Evolutionary conservation across 2,329 filamentous ascomycete genomes (phyloP), one percentile per base, ranked within the genome.

Genomic region (Plectosphaerella cucumerina): DNA sequence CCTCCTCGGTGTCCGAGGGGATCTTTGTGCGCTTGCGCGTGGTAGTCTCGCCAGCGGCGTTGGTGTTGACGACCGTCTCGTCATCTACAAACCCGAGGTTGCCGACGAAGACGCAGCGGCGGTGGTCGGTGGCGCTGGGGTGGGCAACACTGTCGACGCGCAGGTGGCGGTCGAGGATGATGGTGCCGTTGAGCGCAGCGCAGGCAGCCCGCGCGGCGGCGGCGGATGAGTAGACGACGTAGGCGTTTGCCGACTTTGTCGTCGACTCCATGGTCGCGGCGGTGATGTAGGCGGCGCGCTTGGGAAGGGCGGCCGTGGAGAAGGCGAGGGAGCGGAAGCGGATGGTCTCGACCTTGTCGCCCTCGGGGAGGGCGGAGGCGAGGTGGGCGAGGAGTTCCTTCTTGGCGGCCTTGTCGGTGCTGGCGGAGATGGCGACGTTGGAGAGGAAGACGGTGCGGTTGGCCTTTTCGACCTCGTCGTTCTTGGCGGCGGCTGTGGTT

Each of bases 61-160:
- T 82, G 17, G 83, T 81, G 48, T 81, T 81, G 20, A 88, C 70
- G 47, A 87, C 77, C 37, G 82, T 88, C 71, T 97, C 92, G 58
- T 97, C 90, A 62, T 97, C 93, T 15, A 99, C 90, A 62, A 99
- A 99, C 47, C 90, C 91, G 1, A 99, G 80, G 64, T 99, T 99
- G 44, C 94, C 94, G 22, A 99, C 89, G 63, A 99, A 99, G 15
- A 99, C 86, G 68, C 94, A 99, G 50, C 92, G 87, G 53, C 87
- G 85, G 68, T 96, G 85, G 64, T 96, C 93, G 17, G 86, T 83
- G 39, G 86, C 82, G 14, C 88, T 79, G 1, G 94, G 94, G 69
- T 97, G 91, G 1, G 92, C 90, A 33, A 99, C 86, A 58, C 85
- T 90, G 71, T 99, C 94, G 21, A 93, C 93, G 41, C 93, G 85